These are phyloP conservation scores for Trichopus zeylanicus DNA, from an alignment of 116 monocot genomes.

Conservation along the genomic window DNA sequence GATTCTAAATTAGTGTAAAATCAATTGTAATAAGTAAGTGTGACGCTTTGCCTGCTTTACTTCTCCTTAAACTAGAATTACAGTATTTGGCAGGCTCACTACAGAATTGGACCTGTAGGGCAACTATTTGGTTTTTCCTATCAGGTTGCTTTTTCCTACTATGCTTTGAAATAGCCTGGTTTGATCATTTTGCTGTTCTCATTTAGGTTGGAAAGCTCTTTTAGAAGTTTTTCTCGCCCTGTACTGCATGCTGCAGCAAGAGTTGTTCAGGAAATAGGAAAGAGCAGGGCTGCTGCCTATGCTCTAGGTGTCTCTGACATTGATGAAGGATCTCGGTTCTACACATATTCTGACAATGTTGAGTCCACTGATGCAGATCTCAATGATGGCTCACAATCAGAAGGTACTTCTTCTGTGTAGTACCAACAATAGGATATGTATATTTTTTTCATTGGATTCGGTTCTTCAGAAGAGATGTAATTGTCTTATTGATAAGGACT, in stretches of 20 bases:
- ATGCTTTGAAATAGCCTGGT: background rate
- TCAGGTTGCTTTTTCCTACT: no score
- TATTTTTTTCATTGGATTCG: no score
- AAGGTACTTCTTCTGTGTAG: conserved; percentile 48
- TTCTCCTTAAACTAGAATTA: no score
- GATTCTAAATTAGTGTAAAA: no score
- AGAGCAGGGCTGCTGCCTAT: conserved; percentile 97
- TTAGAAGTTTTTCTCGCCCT: conserved; percentile 94
- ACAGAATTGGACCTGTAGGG: no score
- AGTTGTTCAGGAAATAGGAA: conserved; percentile 99
- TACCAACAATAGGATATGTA: no score
- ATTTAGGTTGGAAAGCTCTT: conserved; percentile 91
- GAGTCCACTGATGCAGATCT: conserved; percentile 68
- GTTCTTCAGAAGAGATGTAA: no score
- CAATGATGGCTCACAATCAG: conserved; percentile 59
- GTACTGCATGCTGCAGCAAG: conserved; percentile 96
- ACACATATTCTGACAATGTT: conserved; percentile 61
- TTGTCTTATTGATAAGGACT: no score
- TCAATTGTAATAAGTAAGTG: no score
- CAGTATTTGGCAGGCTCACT: no score
- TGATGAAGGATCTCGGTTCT: conserved; percentile 65
- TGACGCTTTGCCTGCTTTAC: no score
- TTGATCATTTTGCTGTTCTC: conserved; percentile 8
- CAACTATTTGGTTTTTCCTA: no score
- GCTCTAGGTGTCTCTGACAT: conserved; percentile 73